phyloP scores from a whole-genome alignment of 441 rosid genomes.

The Adansonia rubrostipa region DNA sequence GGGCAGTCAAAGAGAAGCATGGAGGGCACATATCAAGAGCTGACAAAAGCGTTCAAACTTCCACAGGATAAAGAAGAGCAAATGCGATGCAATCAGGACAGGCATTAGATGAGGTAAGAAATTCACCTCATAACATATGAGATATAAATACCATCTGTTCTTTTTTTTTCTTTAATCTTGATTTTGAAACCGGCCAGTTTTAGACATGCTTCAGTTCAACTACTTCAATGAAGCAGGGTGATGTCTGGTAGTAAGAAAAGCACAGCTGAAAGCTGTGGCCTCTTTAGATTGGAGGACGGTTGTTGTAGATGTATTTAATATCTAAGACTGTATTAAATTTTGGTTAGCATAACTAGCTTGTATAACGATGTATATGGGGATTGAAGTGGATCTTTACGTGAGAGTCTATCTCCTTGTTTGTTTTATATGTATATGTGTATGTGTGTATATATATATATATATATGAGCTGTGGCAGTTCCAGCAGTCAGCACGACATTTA shows the following conservation, averaged over 20 bases:
- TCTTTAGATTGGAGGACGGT: not conserved
- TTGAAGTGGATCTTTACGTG: not conserved
- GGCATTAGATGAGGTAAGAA: constrained; percentile 31
- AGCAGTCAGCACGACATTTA: too few relatives aligned
- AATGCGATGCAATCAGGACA: constrained; percentile 20
- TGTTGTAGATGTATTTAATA: too few relatives aligned
- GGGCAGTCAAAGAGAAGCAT: constrained; percentile 7
- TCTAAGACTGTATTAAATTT: too few relatives aligned
- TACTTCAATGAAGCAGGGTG: not conserved
- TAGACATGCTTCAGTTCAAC: not conserved
- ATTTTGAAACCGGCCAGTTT: not conserved
- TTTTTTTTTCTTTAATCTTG: not conserved
- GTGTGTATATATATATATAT: too few relatives aligned
- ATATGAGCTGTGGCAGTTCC: too few relatives aligned
- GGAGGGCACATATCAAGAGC: constrained; percentile 25
- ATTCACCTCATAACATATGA: constrained; percentile 3
- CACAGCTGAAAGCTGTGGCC: not conserved
- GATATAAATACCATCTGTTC: not conserved
- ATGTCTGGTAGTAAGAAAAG: not conserved
- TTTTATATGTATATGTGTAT: too few relatives aligned
- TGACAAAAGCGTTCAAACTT: constrained; percentile 35
- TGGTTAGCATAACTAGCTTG: not conserved
- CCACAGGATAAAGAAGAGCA: constrained; percentile 30
- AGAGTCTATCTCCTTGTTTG: not conserved
- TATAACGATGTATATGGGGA: not conserved